A percentile compares a stretch with the other conserved stretches of the same genome.
phyloP scores from a whole-genome alignment of 805 yeast genomes.

The Sungouiella blattae region DNA sequence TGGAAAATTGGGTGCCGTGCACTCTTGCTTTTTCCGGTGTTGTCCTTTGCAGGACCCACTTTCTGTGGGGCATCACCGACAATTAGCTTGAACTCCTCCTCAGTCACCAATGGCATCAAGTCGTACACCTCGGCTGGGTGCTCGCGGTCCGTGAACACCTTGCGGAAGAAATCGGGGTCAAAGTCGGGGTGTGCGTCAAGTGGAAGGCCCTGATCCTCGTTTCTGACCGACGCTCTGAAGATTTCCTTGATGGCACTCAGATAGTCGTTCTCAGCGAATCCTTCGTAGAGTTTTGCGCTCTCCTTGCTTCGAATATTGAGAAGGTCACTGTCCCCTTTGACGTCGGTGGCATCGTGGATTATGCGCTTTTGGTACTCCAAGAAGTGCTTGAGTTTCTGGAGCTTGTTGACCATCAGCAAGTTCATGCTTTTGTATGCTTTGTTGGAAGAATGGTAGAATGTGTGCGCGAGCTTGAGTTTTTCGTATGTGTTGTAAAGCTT shows the following conservation, averaged over 20 bases:
- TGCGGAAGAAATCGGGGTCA: constrained; percentile 10
- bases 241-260: constrained; percentile 26
- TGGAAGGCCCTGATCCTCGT: constrained; percentile 10
- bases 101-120: constrained; percentile 39
- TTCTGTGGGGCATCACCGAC: constrained; percentile 37
- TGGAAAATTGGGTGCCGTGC: constrained; percentile 40
- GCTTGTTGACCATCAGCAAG: constrained; percentile 27
- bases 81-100: constrained; percentile 35
- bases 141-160: constrained; percentile 7
- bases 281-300: constrained; percentile 24
- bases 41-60: constrained; percentile 17
- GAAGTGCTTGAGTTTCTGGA: constrained; percentile 36
- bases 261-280: constrained; percentile 28
- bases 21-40: constrained; percentile 14
- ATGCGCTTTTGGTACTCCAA: constrained; percentile 31
- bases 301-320: constrained; percentile 19
- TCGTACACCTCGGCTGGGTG: constrained; percentile 29
- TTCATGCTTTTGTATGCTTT: constrained; percentile 31
- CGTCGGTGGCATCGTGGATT: constrained; percentile 20
- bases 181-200: constrained; percentile 4
- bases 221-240: constrained; percentile 13
- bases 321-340: constrained; percentile 12
- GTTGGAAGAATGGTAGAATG: constrained; percentile 37
- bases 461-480: constrained; percentile 25
- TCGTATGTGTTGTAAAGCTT: constrained; percentile 32